Evolutionary conservation across 2,329 filamentous ascomycete species (phyloP).

Genomic region (Phialemonium atrogriseum): DNA sequence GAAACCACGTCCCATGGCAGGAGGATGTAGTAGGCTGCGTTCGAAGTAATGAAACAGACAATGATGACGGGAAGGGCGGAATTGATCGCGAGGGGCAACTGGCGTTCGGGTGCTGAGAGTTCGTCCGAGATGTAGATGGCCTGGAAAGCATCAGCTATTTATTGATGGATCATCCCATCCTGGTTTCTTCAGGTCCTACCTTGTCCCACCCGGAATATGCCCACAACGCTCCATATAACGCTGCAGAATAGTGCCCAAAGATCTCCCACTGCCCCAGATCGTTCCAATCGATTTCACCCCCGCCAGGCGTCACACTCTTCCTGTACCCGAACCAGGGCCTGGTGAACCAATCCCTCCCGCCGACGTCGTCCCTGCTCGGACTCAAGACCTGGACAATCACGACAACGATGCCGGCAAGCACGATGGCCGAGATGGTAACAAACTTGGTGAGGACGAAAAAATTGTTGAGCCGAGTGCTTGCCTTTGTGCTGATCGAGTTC

Average conservation of each 20-base stretch:
- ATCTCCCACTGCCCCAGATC: constrained; percentile 45
- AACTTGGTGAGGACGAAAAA: constrained; percentile 50
- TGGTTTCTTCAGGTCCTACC: constrained; percentile 26
- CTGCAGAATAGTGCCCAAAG: constrained; percentile 51
- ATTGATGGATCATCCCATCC: not conserved
- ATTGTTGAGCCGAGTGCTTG: constrained; percentile 45
- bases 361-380: constrained; percentile 25
- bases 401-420: constrained; percentile 40
- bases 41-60: constrained; percentile 49
- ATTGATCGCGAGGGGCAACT: constrained; percentile 54
- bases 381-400: constrained; percentile 29
- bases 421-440: constrained; percentile 35
- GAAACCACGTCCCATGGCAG: constrained; percentile 52
- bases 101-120: constrained; percentile 38
- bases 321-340: constrained; percentile 48
- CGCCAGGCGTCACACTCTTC: constrained; percentile 40
- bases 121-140: constrained; percentile 49
- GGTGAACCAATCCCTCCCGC: constrained; percentile 41
- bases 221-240: constrained; percentile 55
- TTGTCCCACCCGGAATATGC: constrained; percentile 62
- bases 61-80: constrained; percentile 52
- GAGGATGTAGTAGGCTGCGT: constrained; percentile 54
- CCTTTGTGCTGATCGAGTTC: constrained; percentile 48
- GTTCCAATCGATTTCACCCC: constrained; percentile 38
- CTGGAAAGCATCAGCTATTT: constrained; percentile 18